Evolutionary conservation across 805 yeast genomes (phyloP).

Genomic region (Candida manassasensis): DNA sequence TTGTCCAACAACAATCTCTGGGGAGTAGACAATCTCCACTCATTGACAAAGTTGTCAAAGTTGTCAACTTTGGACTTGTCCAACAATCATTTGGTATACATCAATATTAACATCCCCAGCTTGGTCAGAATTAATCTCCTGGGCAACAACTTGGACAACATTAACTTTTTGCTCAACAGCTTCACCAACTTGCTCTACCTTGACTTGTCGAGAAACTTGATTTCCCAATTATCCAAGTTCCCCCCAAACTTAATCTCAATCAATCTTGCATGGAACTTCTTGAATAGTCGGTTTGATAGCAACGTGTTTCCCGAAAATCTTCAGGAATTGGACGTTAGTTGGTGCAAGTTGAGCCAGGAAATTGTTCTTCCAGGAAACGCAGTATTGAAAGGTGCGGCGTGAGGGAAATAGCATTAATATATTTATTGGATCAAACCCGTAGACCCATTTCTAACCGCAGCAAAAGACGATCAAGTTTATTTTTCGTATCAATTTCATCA

Average conservation of each 20-base stretch:
- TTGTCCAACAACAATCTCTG: conserved; percentile 24
- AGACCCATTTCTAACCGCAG: too few species aligned
- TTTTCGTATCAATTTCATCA: too few species aligned
- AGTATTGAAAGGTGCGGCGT: too few species aligned
- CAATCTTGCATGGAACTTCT: conserved; percentile 19
- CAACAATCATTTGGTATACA: conserved; percentile 18
- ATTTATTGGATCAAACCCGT: too few species aligned
- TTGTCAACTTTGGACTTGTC: conserved; percentile 14
- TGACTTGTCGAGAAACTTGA: conserved; percentile 23
- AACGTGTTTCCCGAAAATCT: conserved; percentile 11
- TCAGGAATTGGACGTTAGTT: conserved; percentile 12
- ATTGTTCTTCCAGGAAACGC: neutral
- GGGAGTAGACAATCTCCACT: conserved; percentile 9
- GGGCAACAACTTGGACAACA: conserved; percentile 19
- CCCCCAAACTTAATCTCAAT: conserved; percentile 12
- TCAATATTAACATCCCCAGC: conserved; percentile 1
- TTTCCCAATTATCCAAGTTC: conserved; percentile 13
- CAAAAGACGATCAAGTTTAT: too few species aligned
- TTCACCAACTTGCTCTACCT: conserved; percentile 13
- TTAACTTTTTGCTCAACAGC: conserved; percentile 5
- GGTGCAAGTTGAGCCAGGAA: conserved; percentile 8
- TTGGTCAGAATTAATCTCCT: conserved; percentile 17
- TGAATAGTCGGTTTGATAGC: conserved; percentile 7
- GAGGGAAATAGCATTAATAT: too few species aligned
- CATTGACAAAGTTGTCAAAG: conserved; percentile 10